Base-by-base conservation (phyloP, 805 yeast genomes). In the Metschnikowia anglica region DNA sequence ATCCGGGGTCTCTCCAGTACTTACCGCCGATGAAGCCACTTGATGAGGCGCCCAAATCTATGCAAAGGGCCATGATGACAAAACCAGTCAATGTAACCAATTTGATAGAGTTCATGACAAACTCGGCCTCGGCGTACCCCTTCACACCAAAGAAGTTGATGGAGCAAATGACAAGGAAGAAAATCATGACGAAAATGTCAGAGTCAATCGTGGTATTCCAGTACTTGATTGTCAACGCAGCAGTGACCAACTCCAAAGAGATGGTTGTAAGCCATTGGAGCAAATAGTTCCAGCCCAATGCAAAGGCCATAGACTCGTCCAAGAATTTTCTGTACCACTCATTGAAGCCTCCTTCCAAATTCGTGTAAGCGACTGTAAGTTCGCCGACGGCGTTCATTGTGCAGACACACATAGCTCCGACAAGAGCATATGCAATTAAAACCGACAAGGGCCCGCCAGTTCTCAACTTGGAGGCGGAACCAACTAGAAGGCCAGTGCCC, bases 281-380 rank as follows among this genome's bases (percentile, higher is more conserved):
- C 49, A 59, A 63, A 55, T 60, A 66, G 49, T 65, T 66, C 70
- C 70, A 65, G 7, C 70, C 71, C 34, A 65, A 46, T 4, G 69
- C 66, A 52, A 66, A 66, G 15, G 65, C 72, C 36, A 65, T 38
- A 20, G 66, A 59, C 44, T 66, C 70, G 44, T 65, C 70, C 41
- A 66, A 58, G 37, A 64, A 63, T 48, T 63, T 61, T 29, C 54
- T 31, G 35, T 59, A 59, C 50, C 56, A 60, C 25, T 56, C 54
- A 41, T 60, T 60, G 52, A 59, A 60, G 4, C 64, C 64, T 17
- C 63, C 63, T 16, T 79, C 68, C 39, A 82, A 64, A 26, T 72
- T 69, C 29, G 78, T 66, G 53, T 78, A 83, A 12, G 77, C 73
- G 39, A 80, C 81, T 1, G 86, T 83, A 66, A 82, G 60, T 61